A percentile compares a stretch with the other conserved stretches of the same genome.
These are phyloP conservation scores for Furcasterigmium furcatum DNA, from an alignment of 2,329 filamentous ascomycete genomes.

Conservation along the genomic window DNA sequence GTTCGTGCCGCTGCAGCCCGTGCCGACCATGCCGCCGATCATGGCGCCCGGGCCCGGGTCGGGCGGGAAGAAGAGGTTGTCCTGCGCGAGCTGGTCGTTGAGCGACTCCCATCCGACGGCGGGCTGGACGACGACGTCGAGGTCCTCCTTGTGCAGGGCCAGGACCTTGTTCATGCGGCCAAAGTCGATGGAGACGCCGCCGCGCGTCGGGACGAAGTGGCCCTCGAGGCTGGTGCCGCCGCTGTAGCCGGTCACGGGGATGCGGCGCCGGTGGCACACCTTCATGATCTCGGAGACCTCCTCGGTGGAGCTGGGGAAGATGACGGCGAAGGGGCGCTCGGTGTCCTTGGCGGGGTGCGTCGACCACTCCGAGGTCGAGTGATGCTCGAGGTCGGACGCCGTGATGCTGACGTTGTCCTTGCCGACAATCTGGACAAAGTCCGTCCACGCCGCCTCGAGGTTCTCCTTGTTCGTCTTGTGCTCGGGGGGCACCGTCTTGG, in stretches of 20 bases:
- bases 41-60: constrained; percentile 88
- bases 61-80: constrained; percentile 86
- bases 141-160: constrained; percentile 70
- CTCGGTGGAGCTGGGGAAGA: constrained; percentile 75
- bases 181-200: constrained; percentile 86
- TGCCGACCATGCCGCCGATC: constrained; percentile 87
- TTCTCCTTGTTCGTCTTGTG: constrained; percentile 60
- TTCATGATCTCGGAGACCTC: constrained; percentile 88
- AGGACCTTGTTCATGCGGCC: constrained; percentile 80
- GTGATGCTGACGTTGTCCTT: constrained; percentile 62
- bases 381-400: constrained; percentile 49
- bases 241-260: constrained; percentile 84
- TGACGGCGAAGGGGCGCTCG: constrained; percentile 63
- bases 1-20: constrained; percentile 75
- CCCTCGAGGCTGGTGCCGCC: constrained; percentile 89
- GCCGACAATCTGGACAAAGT: constrained; percentile 62
- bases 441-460: constrained; percentile 67
- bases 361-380: constrained; percentile 62
- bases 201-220: constrained; percentile 78
- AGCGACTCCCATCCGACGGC: constrained; percentile 84
- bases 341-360: constrained; percentile 47
- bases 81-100: constrained; percentile 70
- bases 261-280: constrained; percentile 74
- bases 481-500: constrained; percentile 42
- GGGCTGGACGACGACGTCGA: constrained; percentile 75